phyloP scores from a whole-genome alignment of 257 asterid genomes.

The Ligustrum vulgare region DNA sequence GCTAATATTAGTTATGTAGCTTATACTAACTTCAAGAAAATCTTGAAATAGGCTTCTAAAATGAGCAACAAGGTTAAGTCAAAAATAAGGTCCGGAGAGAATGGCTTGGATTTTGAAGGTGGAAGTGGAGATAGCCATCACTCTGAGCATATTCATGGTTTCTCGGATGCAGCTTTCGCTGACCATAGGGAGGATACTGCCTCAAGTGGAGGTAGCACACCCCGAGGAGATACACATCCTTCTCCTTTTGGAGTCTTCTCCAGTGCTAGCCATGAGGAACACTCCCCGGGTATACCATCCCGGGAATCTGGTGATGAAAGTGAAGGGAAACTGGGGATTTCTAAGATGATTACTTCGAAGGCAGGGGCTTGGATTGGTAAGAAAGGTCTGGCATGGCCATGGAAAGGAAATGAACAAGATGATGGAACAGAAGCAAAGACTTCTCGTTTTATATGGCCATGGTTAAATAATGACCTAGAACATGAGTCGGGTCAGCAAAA shows the following conservation, averaged over 20 bases:
- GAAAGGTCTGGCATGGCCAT: conserved; percentile 74
- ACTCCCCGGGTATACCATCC: conserved; percentile 40
- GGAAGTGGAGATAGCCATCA: conserved; percentile 64
- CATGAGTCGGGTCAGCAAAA: conserved; percentile 51
- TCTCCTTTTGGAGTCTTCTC: conserved; percentile 74
- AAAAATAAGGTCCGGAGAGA: conserved; percentile 67
- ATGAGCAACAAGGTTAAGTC: conserved; percentile 85
- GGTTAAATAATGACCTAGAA: conserved; percentile 67
- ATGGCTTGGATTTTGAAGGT: conserved; percentile 55
- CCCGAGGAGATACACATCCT: conserved; percentile 67
- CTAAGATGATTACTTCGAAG: conserved; percentile 63
- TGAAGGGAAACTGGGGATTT: conserved; percentile 68
- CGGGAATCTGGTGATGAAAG: conserved; percentile 73
- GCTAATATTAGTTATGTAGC: conserved; percentile 12
- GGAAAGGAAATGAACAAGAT: conserved; percentile 73
- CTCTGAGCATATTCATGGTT: conserved; percentile 49
- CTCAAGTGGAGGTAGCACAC: conserved; percentile 87
- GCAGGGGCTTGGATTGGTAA: conserved; percentile 89
- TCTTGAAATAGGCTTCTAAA: conserved; percentile 65
- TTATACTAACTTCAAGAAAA: conserved; percentile 34
- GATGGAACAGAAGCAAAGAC: conserved; percentile 62
- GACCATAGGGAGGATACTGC: conserved; percentile 81
- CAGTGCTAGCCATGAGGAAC: conserved; percentile 36
- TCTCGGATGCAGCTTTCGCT: conserved; percentile 37
- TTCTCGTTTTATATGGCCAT: conserved; percentile 67